phyloP scores from a whole-genome alignment of 129 eudicot species.

The Cynara cardunculus region DNA sequence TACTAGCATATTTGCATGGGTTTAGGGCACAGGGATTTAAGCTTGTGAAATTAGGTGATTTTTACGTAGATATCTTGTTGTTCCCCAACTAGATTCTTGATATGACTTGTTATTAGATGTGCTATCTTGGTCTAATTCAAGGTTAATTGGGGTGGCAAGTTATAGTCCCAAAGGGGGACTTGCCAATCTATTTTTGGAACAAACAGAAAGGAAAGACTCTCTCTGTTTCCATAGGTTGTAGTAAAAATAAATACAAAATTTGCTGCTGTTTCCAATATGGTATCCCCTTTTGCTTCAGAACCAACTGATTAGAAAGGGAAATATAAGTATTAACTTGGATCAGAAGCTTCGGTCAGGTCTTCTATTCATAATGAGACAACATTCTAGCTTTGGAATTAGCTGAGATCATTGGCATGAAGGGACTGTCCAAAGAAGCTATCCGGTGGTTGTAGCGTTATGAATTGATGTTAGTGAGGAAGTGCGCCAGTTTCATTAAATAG shows the following conservation, averaged over 20 bases:
- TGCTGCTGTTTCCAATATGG: neutral
- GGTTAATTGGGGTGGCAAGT: neutral
- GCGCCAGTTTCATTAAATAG: neutral
- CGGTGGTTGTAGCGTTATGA: neutral
- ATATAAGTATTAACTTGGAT: neutral
- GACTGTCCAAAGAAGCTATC: neutral
- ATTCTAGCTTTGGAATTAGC: neutral
- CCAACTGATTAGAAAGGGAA: neutral
- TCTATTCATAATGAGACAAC: neutral
- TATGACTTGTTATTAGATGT: neutral
- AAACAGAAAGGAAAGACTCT: neutral
- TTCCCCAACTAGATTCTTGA: neutral
- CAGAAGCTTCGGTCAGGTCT: neutral
- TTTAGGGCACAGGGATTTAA: neutral
- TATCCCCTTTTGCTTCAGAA: neutral
- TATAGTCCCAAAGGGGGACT: neutral
- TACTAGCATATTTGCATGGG: neutral
- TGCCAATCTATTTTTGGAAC: neutral
- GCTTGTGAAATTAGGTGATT: neutral
- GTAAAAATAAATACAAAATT: neutral
- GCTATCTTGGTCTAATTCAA: neutral
- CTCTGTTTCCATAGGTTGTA: neutral
- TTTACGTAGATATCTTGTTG: neutral
- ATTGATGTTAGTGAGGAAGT: neutral
- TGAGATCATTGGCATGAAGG: neutral